phyloP scores from a whole-genome alignment of 371 early-diverging fungal genomes.

The Mucor irregularis region DNA sequence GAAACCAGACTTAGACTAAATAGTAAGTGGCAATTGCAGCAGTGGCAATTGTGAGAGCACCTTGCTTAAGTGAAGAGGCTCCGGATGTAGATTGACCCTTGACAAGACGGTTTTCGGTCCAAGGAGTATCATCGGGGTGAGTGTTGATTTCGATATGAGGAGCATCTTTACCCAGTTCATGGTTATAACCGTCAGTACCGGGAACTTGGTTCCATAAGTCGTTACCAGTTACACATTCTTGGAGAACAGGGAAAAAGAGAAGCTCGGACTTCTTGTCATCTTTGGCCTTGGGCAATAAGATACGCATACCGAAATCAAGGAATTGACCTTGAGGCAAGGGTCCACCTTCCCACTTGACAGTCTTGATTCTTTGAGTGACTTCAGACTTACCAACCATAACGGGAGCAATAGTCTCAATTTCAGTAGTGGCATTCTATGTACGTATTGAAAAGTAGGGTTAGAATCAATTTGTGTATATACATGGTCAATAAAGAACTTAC shows the following conservation, averaged over 20 bases:
- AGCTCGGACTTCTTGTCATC: background rate
- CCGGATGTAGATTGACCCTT: background rate
- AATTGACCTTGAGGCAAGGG: background rate
- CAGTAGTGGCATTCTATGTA: background rate
- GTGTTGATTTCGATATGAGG: conserved; percentile 1
- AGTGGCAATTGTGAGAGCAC: background rate
- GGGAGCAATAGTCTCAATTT: background rate
- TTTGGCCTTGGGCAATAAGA: background rate
- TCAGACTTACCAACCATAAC: background rate
- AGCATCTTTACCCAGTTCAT: background rate
- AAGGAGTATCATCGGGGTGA: background rate
- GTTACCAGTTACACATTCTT: background rate
- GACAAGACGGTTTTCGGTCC: background rate
- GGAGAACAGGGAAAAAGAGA: background rate
- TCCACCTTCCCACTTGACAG: background rate
- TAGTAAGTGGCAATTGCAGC: background rate
- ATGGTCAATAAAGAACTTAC: background rate
- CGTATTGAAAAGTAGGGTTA: too few species aligned
- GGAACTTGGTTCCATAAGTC: conserved; percentile 1
- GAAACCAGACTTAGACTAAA: background rate
- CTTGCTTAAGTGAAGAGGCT: background rate
- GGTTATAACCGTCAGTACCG: background rate
- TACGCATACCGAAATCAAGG: background rate
- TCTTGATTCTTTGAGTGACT: background rate
- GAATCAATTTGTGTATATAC: too few species aligned